Evolutionary conservation across 495 filamentous ascomycete genomes (phyloP).

Genomic region (Neohortaea acidophila): DNA sequence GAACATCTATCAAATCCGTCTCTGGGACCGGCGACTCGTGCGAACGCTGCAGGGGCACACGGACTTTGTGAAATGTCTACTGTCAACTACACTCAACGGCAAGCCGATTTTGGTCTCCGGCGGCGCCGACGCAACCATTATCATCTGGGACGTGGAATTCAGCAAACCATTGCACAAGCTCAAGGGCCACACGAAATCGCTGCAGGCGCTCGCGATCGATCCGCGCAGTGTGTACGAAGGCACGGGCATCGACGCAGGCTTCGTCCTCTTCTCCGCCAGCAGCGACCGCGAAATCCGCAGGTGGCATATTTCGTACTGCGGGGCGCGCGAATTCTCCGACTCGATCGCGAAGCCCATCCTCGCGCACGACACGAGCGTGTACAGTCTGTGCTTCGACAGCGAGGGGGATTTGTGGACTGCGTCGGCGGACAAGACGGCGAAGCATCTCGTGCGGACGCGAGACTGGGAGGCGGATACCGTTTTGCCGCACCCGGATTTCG

Average conservation of each 20-base stretch:
- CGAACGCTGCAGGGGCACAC: constrained; percentile 57
- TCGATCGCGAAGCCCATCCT: constrained; percentile 41
- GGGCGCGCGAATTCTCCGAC: constrained; percentile 14
- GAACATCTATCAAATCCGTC: constrained; percentile 47
- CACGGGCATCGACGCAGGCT: constrained; percentile 16
- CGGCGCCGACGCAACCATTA: constrained; percentile 69
- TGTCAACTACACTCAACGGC: constrained; percentile 29
- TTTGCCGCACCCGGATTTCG: constrained; percentile 73
- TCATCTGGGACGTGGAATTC: constrained; percentile 60
- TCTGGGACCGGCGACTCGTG: constrained; percentile 43
- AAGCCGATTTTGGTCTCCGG: constrained; percentile 66
- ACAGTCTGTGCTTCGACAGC: constrained; percentile 52
- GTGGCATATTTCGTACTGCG: constrained; percentile 38
- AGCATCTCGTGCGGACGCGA: constrained; percentile 51
- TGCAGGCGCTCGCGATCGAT: constrained; percentile 63
- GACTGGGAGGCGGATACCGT: constrained; percentile 55
- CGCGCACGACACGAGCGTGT: constrained; percentile 80
- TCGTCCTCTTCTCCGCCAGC: constrained; percentile 58
- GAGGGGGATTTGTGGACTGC: constrained; percentile 77
- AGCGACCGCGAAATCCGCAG: constrained; percentile 73
- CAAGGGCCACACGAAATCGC: constrained; percentile 61
- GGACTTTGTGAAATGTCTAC: constrained; percentile 78
- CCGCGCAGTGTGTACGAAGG: constrained; percentile 30
- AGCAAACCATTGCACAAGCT: constrained; percentile 55
- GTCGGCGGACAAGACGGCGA: constrained; percentile 68